Percentiles rank a stretch among this genome's conserved stretches.
Conservation (phyloP, 179 eudicot genomes). For the Vitellaria paradoxa region DNA sequence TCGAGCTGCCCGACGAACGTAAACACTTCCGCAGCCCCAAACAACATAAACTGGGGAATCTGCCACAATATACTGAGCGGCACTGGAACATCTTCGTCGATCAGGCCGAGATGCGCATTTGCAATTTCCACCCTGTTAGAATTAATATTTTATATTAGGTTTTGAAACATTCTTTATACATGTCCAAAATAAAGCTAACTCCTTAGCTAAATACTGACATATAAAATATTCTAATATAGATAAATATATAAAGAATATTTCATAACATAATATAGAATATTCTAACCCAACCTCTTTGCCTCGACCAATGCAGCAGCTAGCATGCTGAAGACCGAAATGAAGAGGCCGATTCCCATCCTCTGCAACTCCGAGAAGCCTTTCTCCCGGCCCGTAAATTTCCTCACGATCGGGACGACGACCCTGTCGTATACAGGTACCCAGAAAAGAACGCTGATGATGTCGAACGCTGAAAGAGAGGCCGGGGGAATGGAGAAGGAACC, state of each 20-base stretch:
- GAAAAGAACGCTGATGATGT: slow-evolving; percentile 43
- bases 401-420: slow-evolving; percentile 42
- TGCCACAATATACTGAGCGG: slow-evolving; percentile 57
- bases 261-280: too few species aligned
- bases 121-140: too few species aligned
- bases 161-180: too few species aligned
- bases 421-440: slow-evolving; percentile 54
- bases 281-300: slow-evolving; percentile 39
- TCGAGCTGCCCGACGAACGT: slow-evolving; percentile 53
- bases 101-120: slow-evolving; percentile 29
- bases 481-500: slow-evolving; percentile 57
- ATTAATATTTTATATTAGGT: too few species aligned
- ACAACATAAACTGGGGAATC: slow-evolving; percentile 49
- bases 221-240: too few species aligned
- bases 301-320: slow-evolving; percentile 57
- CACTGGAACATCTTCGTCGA: slow-evolving; percentile 32
- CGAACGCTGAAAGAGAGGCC: slow-evolving; percentile 51
- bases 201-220: too few species aligned
- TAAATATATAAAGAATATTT: too few species aligned
- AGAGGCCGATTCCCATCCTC: slow-evolving; percentile 65
- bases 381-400: slow-evolving; percentile 40
- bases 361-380: slow-evolving; percentile 55
- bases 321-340: slow-evolving; percentile 44
- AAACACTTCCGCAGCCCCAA: slow-evolving; percentile 56
- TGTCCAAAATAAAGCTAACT: too few species aligned